A percentile compares a stretch with the other conserved stretches of the same genome.
These are phyloP conservation scores for Paracoccidioides brasiliensis DNA, from an alignment of 2,329 filamentous ascomycete species.

Conservation along the genomic window DNA sequence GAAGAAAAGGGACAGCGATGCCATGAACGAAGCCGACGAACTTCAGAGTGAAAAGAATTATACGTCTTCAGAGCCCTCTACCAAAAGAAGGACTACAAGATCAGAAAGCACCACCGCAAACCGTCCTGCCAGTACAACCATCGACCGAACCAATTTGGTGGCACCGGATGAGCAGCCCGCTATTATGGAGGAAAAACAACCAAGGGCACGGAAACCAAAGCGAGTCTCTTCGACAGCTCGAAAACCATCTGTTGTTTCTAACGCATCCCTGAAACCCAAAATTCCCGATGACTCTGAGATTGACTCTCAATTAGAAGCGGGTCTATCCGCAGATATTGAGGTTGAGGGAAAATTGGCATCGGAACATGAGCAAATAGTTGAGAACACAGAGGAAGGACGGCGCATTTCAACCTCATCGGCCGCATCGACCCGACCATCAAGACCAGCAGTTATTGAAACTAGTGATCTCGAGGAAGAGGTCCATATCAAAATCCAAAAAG, in stretches of 20 bases:
- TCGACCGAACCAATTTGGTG: slow-evolving; percentile 1
- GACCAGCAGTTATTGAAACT: slow-evolving; percentile 1
- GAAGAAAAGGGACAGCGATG: slow-evolving; percentile 52
- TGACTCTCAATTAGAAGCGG: slow-evolving; percentile 51
- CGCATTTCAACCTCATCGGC: not conserved
- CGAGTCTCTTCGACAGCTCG: slow-evolving; percentile 31
- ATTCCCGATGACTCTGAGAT: slow-evolving; percentile 51
- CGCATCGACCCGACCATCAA: not conserved
- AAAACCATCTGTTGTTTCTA: slow-evolving; percentile 38
- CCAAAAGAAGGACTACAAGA: slow-evolving; percentile 47
- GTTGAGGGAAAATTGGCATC: slow-evolving; percentile 32
- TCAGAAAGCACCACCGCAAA: slow-evolving; percentile 19
- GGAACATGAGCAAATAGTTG: slow-evolving; percentile 33
- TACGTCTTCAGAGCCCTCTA: slow-evolving; percentile 27
- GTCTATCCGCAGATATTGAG: slow-evolving; percentile 40
- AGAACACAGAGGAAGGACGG: not conserved
- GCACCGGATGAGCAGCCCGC: not conserved
- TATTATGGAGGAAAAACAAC: slow-evolving; percentile 20
- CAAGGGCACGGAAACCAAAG: slow-evolving; percentile 31
- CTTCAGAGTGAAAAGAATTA: slow-evolving; percentile 9
- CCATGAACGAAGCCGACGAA: slow-evolving; percentile 27
- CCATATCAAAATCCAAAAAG: slow-evolving; percentile 12
- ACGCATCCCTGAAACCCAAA: slow-evolving; percentile 31
- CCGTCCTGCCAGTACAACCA: not conserved
- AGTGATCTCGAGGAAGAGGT: slow-evolving; percentile 7